phyloP scores from a whole-genome alignment of 129 eudicot genomes.

The Flaveria trinervia region DNA sequence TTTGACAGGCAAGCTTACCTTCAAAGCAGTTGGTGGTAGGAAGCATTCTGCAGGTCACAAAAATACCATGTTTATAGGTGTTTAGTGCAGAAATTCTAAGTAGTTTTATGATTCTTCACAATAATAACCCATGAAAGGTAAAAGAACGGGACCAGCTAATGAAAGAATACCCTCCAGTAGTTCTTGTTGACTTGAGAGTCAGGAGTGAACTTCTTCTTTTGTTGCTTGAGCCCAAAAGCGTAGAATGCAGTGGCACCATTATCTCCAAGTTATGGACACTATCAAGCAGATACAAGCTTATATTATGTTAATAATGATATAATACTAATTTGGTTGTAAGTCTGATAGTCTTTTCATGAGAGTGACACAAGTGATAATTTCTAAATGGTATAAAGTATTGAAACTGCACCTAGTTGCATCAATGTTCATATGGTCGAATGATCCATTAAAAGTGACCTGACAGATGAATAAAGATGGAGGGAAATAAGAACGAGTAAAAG shows the following conservation, averaged over 20 bases:
- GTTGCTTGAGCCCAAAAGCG: constrained; percentile 79
- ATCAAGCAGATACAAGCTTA: background rate
- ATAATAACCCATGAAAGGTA: background rate
- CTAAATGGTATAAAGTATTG: constrained; percentile 11
- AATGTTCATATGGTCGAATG: constrained; percentile 96
- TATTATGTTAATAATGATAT: no score
- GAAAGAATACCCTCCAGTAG: constrained; percentile 82
- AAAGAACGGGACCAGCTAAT: constrained; percentile 13
- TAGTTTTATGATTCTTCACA: background rate
- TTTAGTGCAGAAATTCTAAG: background rate
- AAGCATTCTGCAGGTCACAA: constrained; percentile 18
- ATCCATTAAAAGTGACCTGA: constrained; percentile 54
- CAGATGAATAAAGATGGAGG: constrained; percentile 7
- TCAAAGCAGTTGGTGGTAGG: constrained; percentile 1
- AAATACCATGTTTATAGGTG: background rate
- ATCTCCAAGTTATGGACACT: constrained; percentile 94
- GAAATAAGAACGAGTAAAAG: constrained; percentile 19
- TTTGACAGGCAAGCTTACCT: constrained; percentile 18
- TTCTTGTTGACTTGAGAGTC: constrained; percentile 87
- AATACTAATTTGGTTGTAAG: background rate
- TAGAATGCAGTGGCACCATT: constrained; percentile 59
- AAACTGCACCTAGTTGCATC: constrained; percentile 77
- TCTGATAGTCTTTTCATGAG: constrained; percentile 1
- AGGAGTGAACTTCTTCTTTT: constrained; percentile 91
- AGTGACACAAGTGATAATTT: background rate